phyloP scores from a whole-genome alignment of 2,329 filamentous ascomycete genomes.

The Thelonectria olida region DNA sequence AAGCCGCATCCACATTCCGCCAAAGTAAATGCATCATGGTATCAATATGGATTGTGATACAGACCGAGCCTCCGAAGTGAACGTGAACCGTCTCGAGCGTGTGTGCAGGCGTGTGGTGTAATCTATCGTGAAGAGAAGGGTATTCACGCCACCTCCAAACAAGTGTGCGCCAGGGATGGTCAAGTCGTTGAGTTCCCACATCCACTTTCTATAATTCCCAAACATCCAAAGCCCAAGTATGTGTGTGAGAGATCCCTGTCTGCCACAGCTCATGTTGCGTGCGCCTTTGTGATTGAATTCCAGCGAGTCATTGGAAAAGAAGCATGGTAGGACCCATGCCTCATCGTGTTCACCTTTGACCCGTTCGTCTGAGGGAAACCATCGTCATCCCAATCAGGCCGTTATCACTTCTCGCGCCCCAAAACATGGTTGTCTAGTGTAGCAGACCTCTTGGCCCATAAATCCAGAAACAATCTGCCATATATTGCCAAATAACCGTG shows the following conservation, averaged over 20 bases:
- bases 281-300: constrained; percentile 4
- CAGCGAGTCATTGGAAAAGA: not conserved
- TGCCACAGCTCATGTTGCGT: constrained; percentile 4
- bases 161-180: constrained; percentile 5
- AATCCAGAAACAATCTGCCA: constrained; percentile 26
- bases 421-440: not conserved
- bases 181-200: constrained; percentile 12
- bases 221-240: constrained; percentile 7
- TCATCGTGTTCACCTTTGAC: constrained; percentile 4
- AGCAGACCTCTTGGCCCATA: constrained; percentile 15
- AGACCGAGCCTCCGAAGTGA: constrained; percentile 5
- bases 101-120: constrained; percentile 15
- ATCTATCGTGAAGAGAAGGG: constrained; percentile 18
- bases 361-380: not conserved
- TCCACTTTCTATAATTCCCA: constrained; percentile 18
- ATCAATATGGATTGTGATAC: not conserved
- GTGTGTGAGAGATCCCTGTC: not conserved
- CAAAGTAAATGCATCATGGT: constrained; percentile 4
- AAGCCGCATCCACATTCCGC: not conserved
- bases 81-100: constrained; percentile 8
- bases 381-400: not conserved
- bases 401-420: not conserved
- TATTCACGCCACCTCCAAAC: constrained; percentile 15
- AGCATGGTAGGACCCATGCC: not conserved
- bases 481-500: constrained; percentile 26